A percentile compares a stretch with the other conserved stretches of the same genome.
phyloP scores from a whole-genome alignment of 108 stramenopile species.

The Conticribra weissflogii region DNA sequence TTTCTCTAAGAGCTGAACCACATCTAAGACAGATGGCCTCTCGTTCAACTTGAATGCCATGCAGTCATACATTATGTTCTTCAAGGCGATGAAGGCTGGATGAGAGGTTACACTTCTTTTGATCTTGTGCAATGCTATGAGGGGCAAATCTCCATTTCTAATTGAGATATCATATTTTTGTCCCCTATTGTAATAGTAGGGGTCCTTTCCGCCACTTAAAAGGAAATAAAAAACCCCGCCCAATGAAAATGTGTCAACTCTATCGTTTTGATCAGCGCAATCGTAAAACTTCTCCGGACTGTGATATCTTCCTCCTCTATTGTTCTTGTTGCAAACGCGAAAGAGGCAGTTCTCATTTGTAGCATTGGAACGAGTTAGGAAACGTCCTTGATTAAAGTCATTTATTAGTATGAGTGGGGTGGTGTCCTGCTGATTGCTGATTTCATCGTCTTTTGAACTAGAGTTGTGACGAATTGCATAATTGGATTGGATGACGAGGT shows the following conservation, averaged over 20 bases:
- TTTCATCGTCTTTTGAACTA: too few species aligned
- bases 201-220: slow-evolving; percentile 14
- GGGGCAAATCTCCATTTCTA: slow-evolving; percentile 5
- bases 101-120: background rate
- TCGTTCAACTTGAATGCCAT: slow-evolving; percentile 16
- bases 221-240: slow-evolving; percentile 26
- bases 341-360: slow-evolving; percentile 22
- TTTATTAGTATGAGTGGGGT: slow-evolving; percentile 24
- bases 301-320: slow-evolving; percentile 11
- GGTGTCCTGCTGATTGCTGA: too few species aligned
- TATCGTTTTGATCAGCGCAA: slow-evolving; percentile 21
- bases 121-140: background rate
- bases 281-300: slow-evolving; percentile 16
- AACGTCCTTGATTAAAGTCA: slow-evolving; percentile 28
- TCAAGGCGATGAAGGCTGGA: slow-evolving; percentile 30
- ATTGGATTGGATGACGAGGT: slow-evolving; percentile 11
- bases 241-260: slow-evolving; percentile 22
- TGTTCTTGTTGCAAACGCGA: slow-evolving; percentile 15
- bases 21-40: slow-evolving; percentile 26
- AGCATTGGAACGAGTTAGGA: slow-evolving; percentile 1
- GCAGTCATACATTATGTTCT: slow-evolving; percentile 18
- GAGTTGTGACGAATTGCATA: background rate
- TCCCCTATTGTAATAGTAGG: slow-evolving; percentile 10
- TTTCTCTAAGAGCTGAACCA: slow-evolving; percentile 23
- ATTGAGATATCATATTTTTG: background rate